These are phyloP conservation scores for Podospora sp. DNA, from an alignment of 495 filamentous ascomycete genomes.

Conservation along the genomic window DNA sequence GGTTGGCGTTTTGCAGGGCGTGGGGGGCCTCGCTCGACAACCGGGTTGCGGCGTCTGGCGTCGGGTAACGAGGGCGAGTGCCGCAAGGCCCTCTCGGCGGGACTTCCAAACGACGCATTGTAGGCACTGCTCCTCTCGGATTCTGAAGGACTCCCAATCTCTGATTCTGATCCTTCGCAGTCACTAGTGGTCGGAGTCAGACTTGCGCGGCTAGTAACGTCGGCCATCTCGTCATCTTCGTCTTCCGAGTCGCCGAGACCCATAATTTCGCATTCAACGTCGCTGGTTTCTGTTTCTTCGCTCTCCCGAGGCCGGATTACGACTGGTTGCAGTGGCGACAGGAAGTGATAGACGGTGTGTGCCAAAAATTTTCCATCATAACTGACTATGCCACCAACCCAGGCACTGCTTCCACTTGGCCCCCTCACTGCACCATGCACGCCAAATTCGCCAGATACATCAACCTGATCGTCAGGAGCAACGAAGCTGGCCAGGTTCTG, in stretches of 20 bases:
- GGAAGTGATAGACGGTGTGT: conserved; percentile 12
- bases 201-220: conserved; percentile 1
- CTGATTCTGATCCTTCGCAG: neutral
- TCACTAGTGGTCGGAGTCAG: neutral
- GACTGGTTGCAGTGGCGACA: neutral
- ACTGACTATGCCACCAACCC: conserved; percentile 7
- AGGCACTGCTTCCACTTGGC: neutral
- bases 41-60: too few species aligned
- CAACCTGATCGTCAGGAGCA: neutral
- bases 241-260: neutral
- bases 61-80: neutral
- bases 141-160: neutral
- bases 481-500: too few species aligned
- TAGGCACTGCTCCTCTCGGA: neutral
- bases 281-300: neutral
- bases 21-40: neutral
- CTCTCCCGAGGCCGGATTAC: neutral
- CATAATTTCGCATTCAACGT: conserved; percentile 14
- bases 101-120: too few species aligned
- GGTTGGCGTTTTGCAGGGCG: too few species aligned
- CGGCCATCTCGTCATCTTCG: conserved; percentile 1
- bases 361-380: neutral
- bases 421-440: neutral
- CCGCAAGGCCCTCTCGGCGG: too few species aligned
- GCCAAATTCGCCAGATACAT: neutral